Conservation (phyloP, 2,329 filamentous ascomycete genomes). For the Biscogniauxia mediterranea region DNA sequence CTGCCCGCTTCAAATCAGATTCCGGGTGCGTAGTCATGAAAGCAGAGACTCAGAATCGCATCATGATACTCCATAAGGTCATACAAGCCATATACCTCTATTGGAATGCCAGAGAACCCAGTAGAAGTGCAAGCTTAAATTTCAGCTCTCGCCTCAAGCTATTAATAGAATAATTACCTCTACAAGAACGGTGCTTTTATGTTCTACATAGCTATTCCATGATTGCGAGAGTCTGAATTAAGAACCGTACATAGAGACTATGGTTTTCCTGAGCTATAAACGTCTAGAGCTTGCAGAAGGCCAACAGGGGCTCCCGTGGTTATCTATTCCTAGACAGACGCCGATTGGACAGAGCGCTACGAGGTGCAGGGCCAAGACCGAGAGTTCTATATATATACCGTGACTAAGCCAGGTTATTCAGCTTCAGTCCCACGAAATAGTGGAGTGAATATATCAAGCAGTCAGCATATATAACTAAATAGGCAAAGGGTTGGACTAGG, state of each 20-base stretch:
- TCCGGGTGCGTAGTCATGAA: not conserved
- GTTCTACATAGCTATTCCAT: not conserved
- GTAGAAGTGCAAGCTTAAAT: not conserved
- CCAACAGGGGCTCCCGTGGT: not conserved
- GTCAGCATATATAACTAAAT: not conserved
- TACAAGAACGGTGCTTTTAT: not conserved
- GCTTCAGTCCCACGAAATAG: not conserved
- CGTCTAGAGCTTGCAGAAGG: not conserved
- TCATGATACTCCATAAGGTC: not conserved
- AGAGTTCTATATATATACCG: constrained; percentile 2
- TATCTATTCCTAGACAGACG: not conserved
- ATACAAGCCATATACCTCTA: not conserved
- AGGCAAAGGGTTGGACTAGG: not conserved
- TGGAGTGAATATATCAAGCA: not conserved
- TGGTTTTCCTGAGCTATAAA: not conserved
- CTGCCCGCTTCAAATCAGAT: not conserved
- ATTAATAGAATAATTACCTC: not conserved
- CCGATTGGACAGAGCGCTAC: constrained; percentile 11
- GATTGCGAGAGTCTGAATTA: not conserved
- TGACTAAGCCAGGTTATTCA: constrained; percentile 10
- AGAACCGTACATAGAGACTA: not conserved
- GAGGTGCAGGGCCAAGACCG: constrained; percentile 10
- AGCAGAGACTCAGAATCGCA: not conserved
- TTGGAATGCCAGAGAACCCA: not conserved
- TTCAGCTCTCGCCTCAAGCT: not conserved